Evolutionary conservation across 75 land plant species (phyloP), one percentile per base, ranked within the genome.

Genomic region (Selaginella tamariscina): DNA sequence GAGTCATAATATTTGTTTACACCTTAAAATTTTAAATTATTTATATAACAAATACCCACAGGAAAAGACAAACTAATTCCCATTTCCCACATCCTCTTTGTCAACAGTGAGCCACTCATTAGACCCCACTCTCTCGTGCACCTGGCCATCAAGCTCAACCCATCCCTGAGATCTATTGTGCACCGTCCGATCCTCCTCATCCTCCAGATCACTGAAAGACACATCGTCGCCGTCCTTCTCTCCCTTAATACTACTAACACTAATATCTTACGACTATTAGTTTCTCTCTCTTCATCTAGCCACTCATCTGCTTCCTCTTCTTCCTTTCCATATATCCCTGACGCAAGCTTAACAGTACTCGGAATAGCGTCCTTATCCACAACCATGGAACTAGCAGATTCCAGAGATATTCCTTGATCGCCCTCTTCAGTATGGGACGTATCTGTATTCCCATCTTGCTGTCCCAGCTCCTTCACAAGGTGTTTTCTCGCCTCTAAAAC

Each of bases 121-220:
- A 15, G 67, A 63, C 32, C 68, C 75, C 21, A 55, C 65, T 30
- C 72, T 33, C 18, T 72, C 70, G 24, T 27, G 32, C 29, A 55
- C 73, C 66, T 71, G 54, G 32, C 30, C 66, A 32, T 2, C 33
- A 21, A 66, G 68, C 20, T 59, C 62, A 2, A 59, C 62, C 62
- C 62, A 59, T 5, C 62, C 62, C 21, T 59, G 62, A n/a, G 62
- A 2, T 59, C 21, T 59, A 23, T n/a, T n/a, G 62, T n/a, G 24
- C 8, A 5, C 18, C 21, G 62, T 59, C 23, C 18, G 23, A 59
- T 59, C 27, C 8, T 59, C 8, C 26, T 88, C 97, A 65, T 91
- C 96, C 69, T 91, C 97, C 27, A 94, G 81, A 73, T 94, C 98
- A 72, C 98, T 94, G 75, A 94, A 94, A 1, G 98, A 89, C 2